phyloP scores from a whole-genome alignment of 331 rosid species.

The Stylosanthes scabra region DNA sequence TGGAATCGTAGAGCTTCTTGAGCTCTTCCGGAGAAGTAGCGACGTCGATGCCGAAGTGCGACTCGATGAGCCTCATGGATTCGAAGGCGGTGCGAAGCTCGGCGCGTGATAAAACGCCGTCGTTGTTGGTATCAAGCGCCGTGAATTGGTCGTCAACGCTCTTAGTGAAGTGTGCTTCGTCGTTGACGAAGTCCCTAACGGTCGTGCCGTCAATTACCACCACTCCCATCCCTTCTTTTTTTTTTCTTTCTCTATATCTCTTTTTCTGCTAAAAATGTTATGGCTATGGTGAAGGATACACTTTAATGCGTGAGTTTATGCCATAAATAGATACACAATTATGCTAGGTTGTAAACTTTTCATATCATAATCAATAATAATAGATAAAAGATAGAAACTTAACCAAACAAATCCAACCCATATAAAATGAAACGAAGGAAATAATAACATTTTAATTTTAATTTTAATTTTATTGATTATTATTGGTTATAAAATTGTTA shows the following conservation, averaged over 20 bases:
- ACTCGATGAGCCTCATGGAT: constrained; percentile 72
- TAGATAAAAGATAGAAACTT: too few relatives aligned
- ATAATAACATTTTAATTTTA: too few relatives aligned
- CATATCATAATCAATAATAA: too few relatives aligned
- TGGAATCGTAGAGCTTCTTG: constrained; percentile 68
- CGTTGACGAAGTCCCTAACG: constrained; percentile 68
- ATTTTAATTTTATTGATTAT: too few relatives aligned
- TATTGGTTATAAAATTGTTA: too few relatives aligned
- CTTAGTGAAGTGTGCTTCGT: constrained; percentile 58
- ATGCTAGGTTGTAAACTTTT: too few relatives aligned
- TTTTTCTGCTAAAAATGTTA: too few relatives aligned
- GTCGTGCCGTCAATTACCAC: constrained; percentile 87
- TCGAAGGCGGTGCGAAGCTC: constrained; percentile 87
- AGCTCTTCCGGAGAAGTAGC: constrained; percentile 69
- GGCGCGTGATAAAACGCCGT: constrained; percentile 79
- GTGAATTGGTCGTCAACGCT: constrained; percentile 65
- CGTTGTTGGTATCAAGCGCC: constrained; percentile 71
- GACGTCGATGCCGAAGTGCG: constrained; percentile 79
- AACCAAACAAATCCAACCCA: too few relatives aligned
- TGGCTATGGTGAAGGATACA: too few relatives aligned
- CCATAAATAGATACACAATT: too few relatives aligned
- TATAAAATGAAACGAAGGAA: too few relatives aligned
- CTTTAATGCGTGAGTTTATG: too few relatives aligned
- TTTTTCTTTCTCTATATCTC: neutral
- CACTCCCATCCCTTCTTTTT: constrained; percentile 60